Conservation (phyloP, 225 moss, liverwort and hornwort species). For the Neckera pumila region DNA sequence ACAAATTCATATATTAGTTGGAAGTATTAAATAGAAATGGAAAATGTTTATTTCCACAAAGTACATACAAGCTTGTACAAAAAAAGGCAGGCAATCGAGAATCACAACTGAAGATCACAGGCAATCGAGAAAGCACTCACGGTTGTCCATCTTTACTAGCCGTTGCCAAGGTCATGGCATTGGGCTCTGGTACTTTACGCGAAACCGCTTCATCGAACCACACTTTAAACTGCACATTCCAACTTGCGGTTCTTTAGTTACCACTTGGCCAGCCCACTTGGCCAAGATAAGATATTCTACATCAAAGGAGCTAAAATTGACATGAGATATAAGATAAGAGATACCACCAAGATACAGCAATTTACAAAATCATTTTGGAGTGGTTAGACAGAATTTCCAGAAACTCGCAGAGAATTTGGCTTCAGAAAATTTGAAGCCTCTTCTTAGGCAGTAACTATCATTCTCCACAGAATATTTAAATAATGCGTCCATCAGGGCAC, state of each 20-base stretch:
- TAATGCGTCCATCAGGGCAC: background rate
- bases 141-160: conserved; percentile 66
- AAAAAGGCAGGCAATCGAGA: background rate
- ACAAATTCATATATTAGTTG: background rate
- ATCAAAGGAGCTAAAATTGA: background rate
- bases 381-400: background rate
- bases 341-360: background rate
- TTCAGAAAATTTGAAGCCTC: background rate
- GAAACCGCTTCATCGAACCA: conserved; percentile 94
- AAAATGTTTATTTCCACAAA: background rate
- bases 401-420: background rate
- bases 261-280: background rate
- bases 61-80: background rate
- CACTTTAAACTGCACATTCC: conserved; percentile 63
- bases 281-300: background rate
- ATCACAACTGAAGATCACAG: background rate
- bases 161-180: conserved; percentile 97
- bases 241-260: background rate
- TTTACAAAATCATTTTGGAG: background rate
- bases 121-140: conserved; percentile 36
- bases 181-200: conserved; percentile 54
- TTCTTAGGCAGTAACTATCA: background rate
- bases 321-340: background rate
- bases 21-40: background rate
- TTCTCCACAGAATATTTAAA: background rate